Percentiles rank a stretch among this genome's conserved stretches.
These are phyloP conservation scores for Aegilops umbellulata DNA, from an alignment of 176 grass and related monocot species.

Conservation along the genomic window DNA sequence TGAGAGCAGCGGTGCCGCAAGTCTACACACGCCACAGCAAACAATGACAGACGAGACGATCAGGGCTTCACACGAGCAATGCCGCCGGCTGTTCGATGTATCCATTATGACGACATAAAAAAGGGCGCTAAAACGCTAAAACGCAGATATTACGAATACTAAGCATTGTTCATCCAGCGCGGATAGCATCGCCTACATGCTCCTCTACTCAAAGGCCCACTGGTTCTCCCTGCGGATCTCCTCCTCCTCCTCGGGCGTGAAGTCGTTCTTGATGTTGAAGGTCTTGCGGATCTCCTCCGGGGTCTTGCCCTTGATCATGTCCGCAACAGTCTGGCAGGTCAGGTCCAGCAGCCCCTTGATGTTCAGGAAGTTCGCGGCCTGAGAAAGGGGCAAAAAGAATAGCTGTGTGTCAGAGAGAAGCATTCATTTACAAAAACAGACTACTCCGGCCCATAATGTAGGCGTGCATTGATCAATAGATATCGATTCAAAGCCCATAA, in stretches of 20 bases:
- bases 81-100: slow-evolving; percentile 44
- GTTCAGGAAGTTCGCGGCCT: slow-evolving; percentile 56
- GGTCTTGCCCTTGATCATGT: slow-evolving; percentile 53
- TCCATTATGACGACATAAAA: not conserved
- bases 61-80: not conserved
- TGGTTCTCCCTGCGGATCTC: slow-evolving; percentile 53
- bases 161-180: not conserved
- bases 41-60: too few relatives aligned
- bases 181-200: not conserved
- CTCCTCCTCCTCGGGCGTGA: slow-evolving; percentile 42
- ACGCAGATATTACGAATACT: not conserved
- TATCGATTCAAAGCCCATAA: too few relatives aligned
- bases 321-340: slow-evolving; percentile 39
- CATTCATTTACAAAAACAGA: not conserved
- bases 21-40: too few relatives aligned
- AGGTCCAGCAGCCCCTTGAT: slow-evolving; percentile 50
- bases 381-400: not conserved
- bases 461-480: too few relatives aligned
- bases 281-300: slow-evolving; percentile 50
- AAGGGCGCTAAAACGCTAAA: not conserved
- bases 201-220: slow-evolving; percentile 41
- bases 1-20: too few relatives aligned
- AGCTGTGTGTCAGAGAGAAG: not conserved
- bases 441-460: too few relatives aligned
- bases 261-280: slow-evolving; percentile 49